Percentiles rank a stretch among this genome's conserved stretches.
Conservation (phyloP, 495 filamentous ascomycete genomes). For the Penicillium ucsense region DNA sequence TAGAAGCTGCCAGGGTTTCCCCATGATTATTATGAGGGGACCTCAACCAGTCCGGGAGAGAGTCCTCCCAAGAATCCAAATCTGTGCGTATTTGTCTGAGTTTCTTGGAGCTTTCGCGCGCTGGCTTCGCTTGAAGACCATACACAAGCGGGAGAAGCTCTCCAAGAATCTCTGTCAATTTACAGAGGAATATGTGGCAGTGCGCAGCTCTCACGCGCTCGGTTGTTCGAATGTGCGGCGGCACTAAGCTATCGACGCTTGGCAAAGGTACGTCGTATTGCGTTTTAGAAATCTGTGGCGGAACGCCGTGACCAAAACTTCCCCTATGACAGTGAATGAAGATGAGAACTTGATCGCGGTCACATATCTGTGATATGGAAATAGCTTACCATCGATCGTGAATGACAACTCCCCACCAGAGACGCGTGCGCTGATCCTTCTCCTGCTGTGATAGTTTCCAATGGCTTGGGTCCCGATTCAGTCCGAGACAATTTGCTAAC, state of each 20-base stretch:
- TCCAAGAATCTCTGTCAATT: constrained; percentile 42
- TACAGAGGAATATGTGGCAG: constrained; percentile 43
- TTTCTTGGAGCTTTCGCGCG: constrained; percentile 34
- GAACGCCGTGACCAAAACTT: constrained; percentile 44
- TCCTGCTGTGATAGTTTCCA: constrained; percentile 41
- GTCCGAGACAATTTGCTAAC: constrained; percentile 41
- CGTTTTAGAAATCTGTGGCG: constrained; percentile 37
- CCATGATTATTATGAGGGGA: constrained; percentile 18
- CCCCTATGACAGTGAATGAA: constrained; percentile 26
- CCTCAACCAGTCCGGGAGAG: constrained; percentile 34
- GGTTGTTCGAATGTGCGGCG: constrained; percentile 23
- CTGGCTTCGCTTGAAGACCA: constrained; percentile 29
- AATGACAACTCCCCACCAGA: constrained; percentile 47
- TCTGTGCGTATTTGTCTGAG: constrained; percentile 34
- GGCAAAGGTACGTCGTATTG: constrained; percentile 49
- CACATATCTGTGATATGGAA: too few relatives aligned
- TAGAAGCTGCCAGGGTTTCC: constrained; percentile 31
- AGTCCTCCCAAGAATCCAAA: constrained; percentile 40
- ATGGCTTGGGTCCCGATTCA: constrained; percentile 39
- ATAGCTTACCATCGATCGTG: constrained; percentile 41
- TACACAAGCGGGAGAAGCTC: constrained; percentile 44
- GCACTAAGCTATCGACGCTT: constrained; percentile 29
- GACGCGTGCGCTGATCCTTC: constrained; percentile 36
- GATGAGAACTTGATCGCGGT: not conserved
- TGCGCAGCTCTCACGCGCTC: constrained; percentile 36